Evolutionary conservation across 2,329 filamentous ascomycete species (phyloP).

Genomic region (Xylariaceae sp.): DNA sequence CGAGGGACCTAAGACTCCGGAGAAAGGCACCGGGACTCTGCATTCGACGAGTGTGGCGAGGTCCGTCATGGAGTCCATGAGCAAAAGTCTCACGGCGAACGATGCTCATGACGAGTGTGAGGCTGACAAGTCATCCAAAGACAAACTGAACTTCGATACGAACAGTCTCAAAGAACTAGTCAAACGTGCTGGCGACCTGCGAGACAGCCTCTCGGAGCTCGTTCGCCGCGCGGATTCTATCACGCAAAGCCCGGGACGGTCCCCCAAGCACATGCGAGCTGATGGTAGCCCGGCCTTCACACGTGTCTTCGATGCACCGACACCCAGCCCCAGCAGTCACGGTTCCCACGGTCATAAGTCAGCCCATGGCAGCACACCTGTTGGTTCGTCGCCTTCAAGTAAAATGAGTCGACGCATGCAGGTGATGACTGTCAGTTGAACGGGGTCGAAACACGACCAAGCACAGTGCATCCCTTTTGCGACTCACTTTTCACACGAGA

Average conservation of each 20-base stretch:
- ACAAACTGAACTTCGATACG: conserved; percentile 62
- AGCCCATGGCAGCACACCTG: conserved; percentile 44
- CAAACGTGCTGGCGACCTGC: conserved; percentile 55
- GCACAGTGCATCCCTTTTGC: background rate
- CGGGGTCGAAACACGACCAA: background rate
- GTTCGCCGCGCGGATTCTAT: conserved; percentile 56
- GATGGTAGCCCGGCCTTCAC: conserved; percentile 65
- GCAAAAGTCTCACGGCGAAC: conserved; percentile 42
- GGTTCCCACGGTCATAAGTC: conserved; percentile 49
- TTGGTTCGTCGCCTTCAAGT: conserved; percentile 49
- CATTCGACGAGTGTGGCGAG: conserved; percentile 49
- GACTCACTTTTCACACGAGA: conserved; percentile 1
- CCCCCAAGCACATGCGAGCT: conserved; percentile 42
- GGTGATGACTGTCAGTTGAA: conserved; percentile 59
- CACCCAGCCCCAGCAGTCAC: conserved; percentile 49
- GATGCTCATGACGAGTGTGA: conserved; percentile 34
- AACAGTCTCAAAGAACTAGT: conserved; percentile 64
- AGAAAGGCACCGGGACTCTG: conserved; percentile 33
- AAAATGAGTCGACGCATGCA: conserved; percentile 52
- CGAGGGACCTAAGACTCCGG: conserved; percentile 38
- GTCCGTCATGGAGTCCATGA: conserved; percentile 60
- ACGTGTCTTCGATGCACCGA: conserved; percentile 59
- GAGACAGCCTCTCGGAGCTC: conserved; percentile 54
- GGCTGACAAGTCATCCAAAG: conserved; percentile 35
- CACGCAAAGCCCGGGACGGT: conserved; percentile 50